Percentiles rank a stretch among this genome's conserved stretches.
phyloP scores from a whole-genome alignment of 2,329 filamentous ascomycete species.

The Parafenestella ontariensis region DNA sequence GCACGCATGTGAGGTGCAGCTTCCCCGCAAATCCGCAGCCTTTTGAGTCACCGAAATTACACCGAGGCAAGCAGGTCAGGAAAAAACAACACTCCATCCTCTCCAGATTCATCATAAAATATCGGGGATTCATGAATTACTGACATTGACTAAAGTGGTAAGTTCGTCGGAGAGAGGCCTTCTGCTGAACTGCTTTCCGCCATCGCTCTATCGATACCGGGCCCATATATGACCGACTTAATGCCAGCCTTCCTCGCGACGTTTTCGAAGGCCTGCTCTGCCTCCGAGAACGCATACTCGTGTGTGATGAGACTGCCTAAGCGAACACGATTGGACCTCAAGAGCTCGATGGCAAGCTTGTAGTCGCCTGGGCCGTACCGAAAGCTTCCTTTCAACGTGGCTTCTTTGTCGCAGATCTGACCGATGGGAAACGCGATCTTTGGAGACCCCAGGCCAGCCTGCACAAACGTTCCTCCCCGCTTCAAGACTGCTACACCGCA shows the following conservation, averaged over 20 bases:
- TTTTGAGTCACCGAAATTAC: too few species aligned
- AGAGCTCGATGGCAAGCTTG: conserved; percentile 21
- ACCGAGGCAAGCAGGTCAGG: too few species aligned
- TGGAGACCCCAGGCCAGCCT: conserved; percentile 30
- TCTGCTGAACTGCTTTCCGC: neutral
- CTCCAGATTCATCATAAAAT: too few species aligned
- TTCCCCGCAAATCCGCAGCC: too few species aligned
- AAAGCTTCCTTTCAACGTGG: conserved; percentile 32
- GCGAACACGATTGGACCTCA: conserved; percentile 14
- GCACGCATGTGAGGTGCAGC: neutral
- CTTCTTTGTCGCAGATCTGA: conserved; percentile 36
- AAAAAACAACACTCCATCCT: too few species aligned
- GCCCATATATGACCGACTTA: conserved; percentile 32
- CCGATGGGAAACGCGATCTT: conserved; percentile 28
- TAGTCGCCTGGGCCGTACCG: conserved; percentile 40
- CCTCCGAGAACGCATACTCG: conserved; percentile 19
- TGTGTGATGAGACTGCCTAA: conserved; percentile 24
- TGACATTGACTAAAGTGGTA: conserved; percentile 1
- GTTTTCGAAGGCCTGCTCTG: conserved; percentile 23
- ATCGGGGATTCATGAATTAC: too few species aligned
- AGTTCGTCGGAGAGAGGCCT: neutral
- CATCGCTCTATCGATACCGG: conserved; percentile 10
- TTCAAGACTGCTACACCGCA: conserved; percentile 21
- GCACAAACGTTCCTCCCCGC: conserved; percentile 27
- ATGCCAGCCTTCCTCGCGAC: conserved; percentile 24